Percentiles rank a stretch among this genome's conserved stretches.
phyloP scores from a whole-genome alignment of 2,329 filamentous ascomycete species.

The Talaromyces atroroseus region DNA sequence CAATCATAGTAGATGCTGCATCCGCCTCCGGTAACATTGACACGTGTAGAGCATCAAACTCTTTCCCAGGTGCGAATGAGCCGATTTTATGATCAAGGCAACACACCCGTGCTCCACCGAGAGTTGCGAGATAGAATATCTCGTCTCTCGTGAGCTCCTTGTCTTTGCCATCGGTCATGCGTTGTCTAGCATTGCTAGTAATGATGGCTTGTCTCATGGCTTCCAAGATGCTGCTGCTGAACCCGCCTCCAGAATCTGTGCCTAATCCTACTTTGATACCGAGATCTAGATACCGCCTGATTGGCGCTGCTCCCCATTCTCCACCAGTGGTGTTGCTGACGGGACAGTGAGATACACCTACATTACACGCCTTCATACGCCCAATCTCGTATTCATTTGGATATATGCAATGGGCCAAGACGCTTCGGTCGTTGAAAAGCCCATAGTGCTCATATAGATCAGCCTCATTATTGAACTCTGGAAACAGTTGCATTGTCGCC shows the following conservation, averaged over 20 bases:
- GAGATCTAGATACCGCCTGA: slow-evolving; percentile 51
- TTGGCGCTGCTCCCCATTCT: slow-evolving; percentile 53
- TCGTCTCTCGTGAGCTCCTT: slow-evolving; percentile 47
- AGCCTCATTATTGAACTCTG: slow-evolving; percentile 49
- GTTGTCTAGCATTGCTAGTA: slow-evolving; percentile 34
- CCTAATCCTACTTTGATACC: slow-evolving; percentile 61
- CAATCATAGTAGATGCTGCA: slow-evolving; percentile 49
- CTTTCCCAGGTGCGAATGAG: slow-evolving; percentile 53
- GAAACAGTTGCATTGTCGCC: slow-evolving; percentile 49
- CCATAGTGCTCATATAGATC: slow-evolving; percentile 54
- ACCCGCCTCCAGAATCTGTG: slow-evolving; percentile 60
- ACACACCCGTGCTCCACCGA: slow-evolving; percentile 57
- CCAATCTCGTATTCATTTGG: slow-evolving; percentile 51
- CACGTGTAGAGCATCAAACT: slow-evolving; percentile 57
- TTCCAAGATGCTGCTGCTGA: slow-evolving; percentile 50
- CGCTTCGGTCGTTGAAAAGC: slow-evolving; percentile 48
- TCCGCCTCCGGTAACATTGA: slow-evolving; percentile 30
- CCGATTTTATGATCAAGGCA: slow-evolving; percentile 49
- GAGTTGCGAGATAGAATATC: slow-evolving; percentile 55
- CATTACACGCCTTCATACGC: slow-evolving; percentile 40
- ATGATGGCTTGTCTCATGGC: slow-evolving; percentile 49
- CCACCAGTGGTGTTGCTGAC: slow-evolving; percentile 58
- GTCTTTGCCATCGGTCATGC: slow-evolving; percentile 32
- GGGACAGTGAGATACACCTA: slow-evolving; percentile 60
- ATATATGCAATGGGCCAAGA: slow-evolving; percentile 60